Conservation (phyloP, 129 eudicot genomes). For the Pulicaria dysenterica region DNA sequence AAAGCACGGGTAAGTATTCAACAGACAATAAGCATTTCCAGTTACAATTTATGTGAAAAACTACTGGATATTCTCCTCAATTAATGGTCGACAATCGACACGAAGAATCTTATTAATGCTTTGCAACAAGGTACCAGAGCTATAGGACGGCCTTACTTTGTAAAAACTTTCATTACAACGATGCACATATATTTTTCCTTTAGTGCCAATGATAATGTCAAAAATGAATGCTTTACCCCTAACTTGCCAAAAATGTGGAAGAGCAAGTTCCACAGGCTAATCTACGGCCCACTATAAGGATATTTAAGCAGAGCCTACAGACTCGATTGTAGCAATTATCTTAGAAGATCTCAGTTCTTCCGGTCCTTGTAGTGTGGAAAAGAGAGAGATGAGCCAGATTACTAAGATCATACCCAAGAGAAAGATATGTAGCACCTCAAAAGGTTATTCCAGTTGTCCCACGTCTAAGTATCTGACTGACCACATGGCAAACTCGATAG, state of each 20-base stretch:
- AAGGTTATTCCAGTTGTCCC: too few relatives aligned
- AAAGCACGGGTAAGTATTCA: slow-evolving; percentile 16
- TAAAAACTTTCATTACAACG: neutral
- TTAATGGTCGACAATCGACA: slow-evolving; percentile 9
- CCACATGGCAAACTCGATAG: too few relatives aligned
- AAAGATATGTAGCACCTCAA: too few relatives aligned
- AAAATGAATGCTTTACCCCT: neutral
- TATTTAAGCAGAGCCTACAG: too few relatives aligned
- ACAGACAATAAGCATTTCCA: neutral
- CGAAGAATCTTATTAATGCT: neutral
- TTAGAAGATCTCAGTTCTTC: too few relatives aligned
- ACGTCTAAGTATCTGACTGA: too few relatives aligned
- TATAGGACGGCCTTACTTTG: neutral
- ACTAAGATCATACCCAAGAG: too few relatives aligned
- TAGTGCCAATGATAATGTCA: neutral
- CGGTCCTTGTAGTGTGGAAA: too few relatives aligned
- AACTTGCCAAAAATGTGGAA: neutral
- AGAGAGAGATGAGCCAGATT: too few relatives aligned
- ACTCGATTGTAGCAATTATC: too few relatives aligned
- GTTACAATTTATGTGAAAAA: neutral
- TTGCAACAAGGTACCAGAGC: neutral
- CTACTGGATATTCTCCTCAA: slow-evolving; percentile 8
- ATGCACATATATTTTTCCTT: neutral
- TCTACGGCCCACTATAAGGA: too few relatives aligned
- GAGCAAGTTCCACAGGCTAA: too few relatives aligned